These are phyloP conservation scores for Chenopodium berlandieri DNA, from an alignment of 148 eudicot species.

Conservation along the genomic window DNA sequence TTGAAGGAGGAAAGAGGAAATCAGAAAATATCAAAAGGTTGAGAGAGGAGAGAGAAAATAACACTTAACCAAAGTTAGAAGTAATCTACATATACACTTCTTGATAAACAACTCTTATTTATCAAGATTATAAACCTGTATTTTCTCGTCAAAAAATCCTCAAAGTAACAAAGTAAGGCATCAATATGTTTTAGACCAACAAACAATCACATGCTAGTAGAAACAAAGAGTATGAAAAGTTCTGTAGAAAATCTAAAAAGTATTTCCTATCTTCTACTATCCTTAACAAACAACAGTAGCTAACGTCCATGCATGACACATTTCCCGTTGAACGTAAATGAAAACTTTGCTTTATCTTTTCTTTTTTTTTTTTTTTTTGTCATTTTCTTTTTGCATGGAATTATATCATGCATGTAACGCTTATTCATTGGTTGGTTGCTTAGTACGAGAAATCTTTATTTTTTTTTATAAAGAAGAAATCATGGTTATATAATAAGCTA, in stretches of 20 bases:
- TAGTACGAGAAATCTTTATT: constrained; percentile 35
- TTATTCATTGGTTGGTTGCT: constrained; percentile 22
- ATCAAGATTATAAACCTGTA: too few species aligned
- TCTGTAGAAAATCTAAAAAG: constrained; percentile 22
- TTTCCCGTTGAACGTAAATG: constrained; percentile 38
- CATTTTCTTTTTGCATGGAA: constrained; percentile 38
- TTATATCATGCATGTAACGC: background rate
- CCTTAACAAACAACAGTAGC: constrained; percentile 10
- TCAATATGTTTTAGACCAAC: background rate
- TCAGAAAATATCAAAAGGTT: too few species aligned
- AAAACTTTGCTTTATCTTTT: constrained; percentile 8
- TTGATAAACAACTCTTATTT: too few species aligned
- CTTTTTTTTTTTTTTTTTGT: background rate
- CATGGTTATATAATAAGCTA: constrained; percentile 23
- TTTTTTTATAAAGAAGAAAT: constrained; percentile 23
- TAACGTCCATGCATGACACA: constrained; percentile 62
- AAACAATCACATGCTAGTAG: background rate
- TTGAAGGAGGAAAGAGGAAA: too few species aligned
- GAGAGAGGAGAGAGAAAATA: too few species aligned
- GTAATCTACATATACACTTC: too few species aligned
- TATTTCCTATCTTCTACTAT: background rate
- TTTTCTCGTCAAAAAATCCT: too few species aligned
- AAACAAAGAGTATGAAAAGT: background rate
- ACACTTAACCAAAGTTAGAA: too few species aligned
- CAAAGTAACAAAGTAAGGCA: background rate